These are phyloP conservation scores for Clavariopsis aquatica DNA, from an alignment of 495 filamentous ascomycete species.

Conservation along the genomic window DNA sequence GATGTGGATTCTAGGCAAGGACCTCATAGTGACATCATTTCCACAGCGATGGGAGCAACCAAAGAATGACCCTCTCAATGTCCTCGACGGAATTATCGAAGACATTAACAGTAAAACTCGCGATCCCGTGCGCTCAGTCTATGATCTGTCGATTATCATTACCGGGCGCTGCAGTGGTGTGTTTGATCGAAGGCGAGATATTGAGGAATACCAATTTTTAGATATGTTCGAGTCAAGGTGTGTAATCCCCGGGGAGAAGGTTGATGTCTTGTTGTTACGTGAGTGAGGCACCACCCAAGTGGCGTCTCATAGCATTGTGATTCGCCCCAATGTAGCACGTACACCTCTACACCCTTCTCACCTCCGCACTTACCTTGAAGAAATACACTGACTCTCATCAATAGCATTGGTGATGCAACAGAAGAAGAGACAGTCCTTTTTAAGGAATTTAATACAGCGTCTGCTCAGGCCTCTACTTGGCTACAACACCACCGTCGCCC, in stretches of 20 bases:
- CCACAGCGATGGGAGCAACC: constrained; percentile 71
- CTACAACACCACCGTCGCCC: constrained; percentile 60
- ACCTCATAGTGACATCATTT: constrained; percentile 67
- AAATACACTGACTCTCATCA: too few relatives aligned
- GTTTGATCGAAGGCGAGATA: constrained; percentile 64
- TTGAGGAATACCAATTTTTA: constrained; percentile 67
- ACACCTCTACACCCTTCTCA: too few relatives aligned
- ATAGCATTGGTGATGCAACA: constrained; percentile 63
- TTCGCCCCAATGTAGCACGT: too few relatives aligned
- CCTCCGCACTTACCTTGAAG: too few relatives aligned
- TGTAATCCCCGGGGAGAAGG: too few relatives aligned
- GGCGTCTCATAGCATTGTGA: too few relatives aligned
- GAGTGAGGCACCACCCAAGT: too few relatives aligned
- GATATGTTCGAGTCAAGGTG: constrained; percentile 80
- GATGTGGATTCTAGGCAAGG: constrained; percentile 68
- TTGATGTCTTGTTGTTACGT: too few relatives aligned
- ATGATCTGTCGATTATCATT: constrained; percentile 67
- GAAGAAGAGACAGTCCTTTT: constrained; percentile 66
- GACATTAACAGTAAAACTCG: constrained; percentile 70
- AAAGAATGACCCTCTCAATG: constrained; percentile 65
- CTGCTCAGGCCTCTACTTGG: constrained; percentile 62
- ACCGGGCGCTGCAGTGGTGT: constrained; percentile 65
- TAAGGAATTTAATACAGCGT: constrained; percentile 63
- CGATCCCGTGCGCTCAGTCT: constrained; percentile 62
- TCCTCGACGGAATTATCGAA: constrained; percentile 66